A percentile compares a stretch with the other conserved stretches of the same genome.
These are phyloP conservation scores for Magnolia sinica DNA, from an alignment of 164 flowering plant species.

Conservation along the genomic window DNA sequence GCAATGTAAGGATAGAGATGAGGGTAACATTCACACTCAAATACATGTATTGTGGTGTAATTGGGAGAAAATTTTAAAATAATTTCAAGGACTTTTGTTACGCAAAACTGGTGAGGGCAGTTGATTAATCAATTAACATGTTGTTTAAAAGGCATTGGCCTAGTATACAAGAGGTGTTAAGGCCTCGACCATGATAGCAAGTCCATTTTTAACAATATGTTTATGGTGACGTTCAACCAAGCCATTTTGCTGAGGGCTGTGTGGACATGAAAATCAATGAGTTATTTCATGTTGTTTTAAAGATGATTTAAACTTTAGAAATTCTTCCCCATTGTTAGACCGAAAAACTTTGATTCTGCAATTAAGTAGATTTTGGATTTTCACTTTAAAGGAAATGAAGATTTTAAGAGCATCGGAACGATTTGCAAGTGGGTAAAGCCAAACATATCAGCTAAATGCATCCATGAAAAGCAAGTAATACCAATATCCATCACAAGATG, in stretches of 20 bases:
- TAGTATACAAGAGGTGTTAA: not conserved
- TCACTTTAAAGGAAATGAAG: not conserved
- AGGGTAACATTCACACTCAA: constrained; percentile 4
- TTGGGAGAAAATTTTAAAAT: not conserved
- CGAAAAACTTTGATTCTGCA: not conserved
- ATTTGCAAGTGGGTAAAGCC: not conserved
- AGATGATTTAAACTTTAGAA: not conserved
- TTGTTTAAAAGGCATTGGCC: not conserved
- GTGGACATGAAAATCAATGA: not conserved
- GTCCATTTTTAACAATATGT: not conserved
- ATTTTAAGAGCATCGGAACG: not conserved
- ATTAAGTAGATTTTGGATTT: not conserved
- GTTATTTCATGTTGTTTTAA: not conserved
- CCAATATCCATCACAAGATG: not conserved
- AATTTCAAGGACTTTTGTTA: not conserved
- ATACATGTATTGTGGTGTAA: not conserved
- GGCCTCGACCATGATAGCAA: not conserved
- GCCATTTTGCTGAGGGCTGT: constrained; percentile 9
- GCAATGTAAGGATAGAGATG: not conserved
- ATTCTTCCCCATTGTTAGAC: not conserved
- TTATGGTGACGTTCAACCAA: not conserved
- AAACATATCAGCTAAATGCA: not conserved
- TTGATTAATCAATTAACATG: constrained; percentile 1
- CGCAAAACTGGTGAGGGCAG: not conserved
- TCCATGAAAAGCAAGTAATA: not conserved